phyloP scores from a whole-genome alignment of 345 rosid species.

The Streptanthus diversifolius region DNA sequence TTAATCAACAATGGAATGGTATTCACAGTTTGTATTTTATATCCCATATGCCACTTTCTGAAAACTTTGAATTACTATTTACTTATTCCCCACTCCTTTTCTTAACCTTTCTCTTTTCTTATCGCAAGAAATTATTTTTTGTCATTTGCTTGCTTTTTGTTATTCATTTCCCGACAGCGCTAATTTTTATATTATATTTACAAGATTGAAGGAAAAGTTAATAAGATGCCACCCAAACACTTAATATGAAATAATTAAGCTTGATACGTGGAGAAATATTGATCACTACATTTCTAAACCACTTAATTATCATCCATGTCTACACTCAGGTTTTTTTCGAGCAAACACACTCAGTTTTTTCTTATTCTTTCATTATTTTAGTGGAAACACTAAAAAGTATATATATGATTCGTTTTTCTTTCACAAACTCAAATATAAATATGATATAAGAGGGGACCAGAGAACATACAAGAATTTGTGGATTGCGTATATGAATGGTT shows the following conservation, averaged over 20 bases:
- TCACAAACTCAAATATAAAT: neutral
- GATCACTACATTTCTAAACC: conserved; percentile 16
- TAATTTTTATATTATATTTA: conserved; percentile 20
- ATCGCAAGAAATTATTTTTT: conserved; percentile 2
- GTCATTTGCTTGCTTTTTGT: conserved; percentile 36
- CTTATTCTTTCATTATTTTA: neutral
- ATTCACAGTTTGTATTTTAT: conserved; percentile 13
- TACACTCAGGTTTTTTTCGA: neutral
- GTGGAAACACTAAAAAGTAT: neutral
- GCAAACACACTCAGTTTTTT: neutral
- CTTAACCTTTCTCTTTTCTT: conserved; percentile 26
- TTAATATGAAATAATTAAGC: conserved; percentile 11
- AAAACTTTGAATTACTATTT: neutral
- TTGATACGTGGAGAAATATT: conserved; percentile 26
- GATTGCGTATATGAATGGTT: conserved; percentile 14
- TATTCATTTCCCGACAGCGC: conserved; percentile 33
- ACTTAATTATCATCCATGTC: conserved; percentile 1
- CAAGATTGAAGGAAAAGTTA: conserved; percentile 25
- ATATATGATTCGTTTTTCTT: neutral
- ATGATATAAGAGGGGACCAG: neutral
- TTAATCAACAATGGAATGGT: neutral
- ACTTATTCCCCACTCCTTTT: conserved; percentile 6
- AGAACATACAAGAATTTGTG: neutral
- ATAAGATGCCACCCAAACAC: conserved; percentile 27
- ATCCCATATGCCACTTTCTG: conserved; percentile 8